Conservation (phyloP, 2,329 filamentous ascomycete species). For the Ophiostoma ulmi region DNA sequence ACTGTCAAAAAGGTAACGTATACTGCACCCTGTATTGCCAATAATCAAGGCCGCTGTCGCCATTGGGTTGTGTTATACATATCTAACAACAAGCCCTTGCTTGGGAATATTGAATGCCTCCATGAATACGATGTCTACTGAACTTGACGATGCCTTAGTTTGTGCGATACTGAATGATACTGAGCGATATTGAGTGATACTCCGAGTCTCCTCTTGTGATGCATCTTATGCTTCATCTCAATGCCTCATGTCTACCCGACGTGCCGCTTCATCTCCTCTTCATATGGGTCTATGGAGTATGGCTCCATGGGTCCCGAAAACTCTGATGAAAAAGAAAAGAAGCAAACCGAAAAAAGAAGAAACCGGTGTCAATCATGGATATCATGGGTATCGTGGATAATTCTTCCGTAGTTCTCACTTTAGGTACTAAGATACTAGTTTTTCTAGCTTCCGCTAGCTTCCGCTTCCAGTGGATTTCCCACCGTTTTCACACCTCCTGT, state of each 20-base stretch:
- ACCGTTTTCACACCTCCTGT: not conserved
- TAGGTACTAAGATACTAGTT: not conserved
- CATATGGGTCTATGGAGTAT: not conserved
- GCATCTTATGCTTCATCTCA: not conserved
- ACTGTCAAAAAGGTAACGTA: not conserved
- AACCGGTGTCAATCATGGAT: not conserved
- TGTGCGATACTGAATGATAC: not conserved
- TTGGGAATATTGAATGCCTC: not conserved
- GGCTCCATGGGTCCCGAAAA: not conserved
- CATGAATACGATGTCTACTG: not conserved
- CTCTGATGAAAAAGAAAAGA: not conserved
- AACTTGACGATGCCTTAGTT: not conserved
- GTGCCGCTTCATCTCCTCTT: not conserved
- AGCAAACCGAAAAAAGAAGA: not conserved
- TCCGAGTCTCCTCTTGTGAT: not conserved
- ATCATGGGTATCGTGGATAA: not conserved
- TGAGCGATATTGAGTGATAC: not conserved
- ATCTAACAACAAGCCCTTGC: not conserved
- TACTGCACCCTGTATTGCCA: not conserved
- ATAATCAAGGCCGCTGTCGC: not conserved
- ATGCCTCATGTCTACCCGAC: too few species aligned
- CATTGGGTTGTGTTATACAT: not conserved
- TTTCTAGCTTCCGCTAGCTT: conserved; percentile 6
- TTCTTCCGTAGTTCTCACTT: not conserved
- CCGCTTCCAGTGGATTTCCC: not conserved